Conservation (phyloP, 176 grass and related monocot genomes). For the Areca catechu region DNA sequence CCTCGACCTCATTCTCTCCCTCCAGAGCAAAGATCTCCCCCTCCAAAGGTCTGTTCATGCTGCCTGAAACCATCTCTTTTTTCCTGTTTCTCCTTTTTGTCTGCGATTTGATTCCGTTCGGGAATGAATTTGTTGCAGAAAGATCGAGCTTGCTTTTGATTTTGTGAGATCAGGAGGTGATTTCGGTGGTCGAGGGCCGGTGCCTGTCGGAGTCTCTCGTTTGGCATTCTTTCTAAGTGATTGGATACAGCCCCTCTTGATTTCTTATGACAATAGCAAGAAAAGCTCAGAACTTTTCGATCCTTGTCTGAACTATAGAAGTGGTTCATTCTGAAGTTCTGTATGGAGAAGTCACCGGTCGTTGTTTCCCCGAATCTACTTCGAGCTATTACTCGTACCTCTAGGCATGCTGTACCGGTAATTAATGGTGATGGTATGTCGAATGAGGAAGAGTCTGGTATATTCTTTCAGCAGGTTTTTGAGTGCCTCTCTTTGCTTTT, state of each 20-base stretch:
- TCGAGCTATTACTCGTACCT: conserved; percentile 49
- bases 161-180: conserved; percentile 32
- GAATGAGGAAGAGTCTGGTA: conserved; percentile 29
- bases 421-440: conserved; percentile 18
- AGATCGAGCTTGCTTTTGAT: conserved; percentile 55
- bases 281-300: conserved; percentile 44
- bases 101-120: conserved; percentile 2
- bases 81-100: background rate
- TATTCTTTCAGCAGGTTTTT: conserved; percentile 45
- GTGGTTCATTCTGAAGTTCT: conserved; percentile 63
- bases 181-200: conserved; percentile 24
- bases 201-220: conserved; percentile 31
- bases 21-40: conserved; percentile 64
- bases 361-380: conserved; percentile 64
- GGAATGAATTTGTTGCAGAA: conserved; percentile 51
- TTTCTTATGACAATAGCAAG: conserved; percentile 49
- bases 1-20: conserved; percentile 68
- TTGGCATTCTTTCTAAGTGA: conserved; percentile 58
- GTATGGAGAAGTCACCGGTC: conserved; percentile 45
- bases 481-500: conserved; percentile 57
- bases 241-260: conserved; percentile 69
- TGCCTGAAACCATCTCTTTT: background rate
- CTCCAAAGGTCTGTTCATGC: conserved; percentile 41
- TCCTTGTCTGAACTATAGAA: conserved; percentile 66
- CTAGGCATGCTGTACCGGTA: conserved; percentile 44